These are phyloP conservation scores for Sordariomycetes sp. DNA, from an alignment of 2,329 filamentous ascomycete species.

Conservation along the genomic window DNA sequence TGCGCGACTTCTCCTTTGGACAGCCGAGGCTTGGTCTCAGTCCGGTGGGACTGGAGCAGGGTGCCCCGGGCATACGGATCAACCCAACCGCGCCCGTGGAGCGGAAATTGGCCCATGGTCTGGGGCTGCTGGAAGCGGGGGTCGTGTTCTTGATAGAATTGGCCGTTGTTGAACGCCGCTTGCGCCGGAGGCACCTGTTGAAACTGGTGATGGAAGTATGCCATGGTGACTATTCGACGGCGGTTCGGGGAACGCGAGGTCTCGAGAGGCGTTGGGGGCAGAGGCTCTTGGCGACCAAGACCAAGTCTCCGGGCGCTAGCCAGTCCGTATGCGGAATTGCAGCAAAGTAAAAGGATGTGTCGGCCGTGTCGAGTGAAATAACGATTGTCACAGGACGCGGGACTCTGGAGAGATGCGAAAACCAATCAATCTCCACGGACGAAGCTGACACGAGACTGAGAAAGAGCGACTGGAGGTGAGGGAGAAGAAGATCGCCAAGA, in stretches of 20 bases:
- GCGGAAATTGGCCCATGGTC: background rate
- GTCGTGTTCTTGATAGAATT: background rate
- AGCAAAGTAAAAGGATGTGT: too few species aligned
- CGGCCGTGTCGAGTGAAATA: too few species aligned
- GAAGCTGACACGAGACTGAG: too few species aligned
- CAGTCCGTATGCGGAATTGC: too few species aligned
- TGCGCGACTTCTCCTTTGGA: constrained; percentile 49
- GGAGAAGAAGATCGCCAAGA: too few species aligned
- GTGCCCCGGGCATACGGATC: constrained; percentile 4
- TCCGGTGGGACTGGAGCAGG: constrained; percentile 9
- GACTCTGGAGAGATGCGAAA: too few species aligned
- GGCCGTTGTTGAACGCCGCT: background rate
- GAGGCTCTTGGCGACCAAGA: background rate
- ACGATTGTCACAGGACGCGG: too few species aligned
- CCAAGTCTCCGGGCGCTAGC: too few species aligned
- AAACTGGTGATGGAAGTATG: background rate
- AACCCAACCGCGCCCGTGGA: background rate
- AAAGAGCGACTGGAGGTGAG: too few species aligned
- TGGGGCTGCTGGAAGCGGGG: background rate
- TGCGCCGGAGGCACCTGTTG: background rate
- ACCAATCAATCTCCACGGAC: too few species aligned
- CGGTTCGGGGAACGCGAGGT: background rate
- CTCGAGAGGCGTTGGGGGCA: background rate
- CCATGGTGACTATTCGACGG: background rate
- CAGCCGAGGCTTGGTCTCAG: constrained; percentile 40